Base-by-base conservation (phyloP, 768 basidiomycete species). In the Suillus americanus region DNA sequence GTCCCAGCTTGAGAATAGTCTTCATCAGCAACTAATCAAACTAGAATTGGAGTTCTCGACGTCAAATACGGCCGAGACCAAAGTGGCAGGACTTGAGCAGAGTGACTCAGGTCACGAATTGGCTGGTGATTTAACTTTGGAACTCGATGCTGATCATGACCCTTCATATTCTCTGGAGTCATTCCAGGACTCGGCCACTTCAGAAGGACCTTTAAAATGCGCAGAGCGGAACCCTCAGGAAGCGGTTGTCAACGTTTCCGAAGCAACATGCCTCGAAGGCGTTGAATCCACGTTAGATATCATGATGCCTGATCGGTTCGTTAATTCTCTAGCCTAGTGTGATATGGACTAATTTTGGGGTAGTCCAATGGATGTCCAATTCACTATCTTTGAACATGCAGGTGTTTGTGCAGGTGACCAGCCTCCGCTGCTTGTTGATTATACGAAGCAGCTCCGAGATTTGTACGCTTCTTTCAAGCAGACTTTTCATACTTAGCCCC, bases 281-380 rank as follows among this genome's bases (percentile, higher is more conserved):
- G 72, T 66, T 46, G 80, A 82, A 66, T 73, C 68, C 43, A 73
- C 67, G 9, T 35, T 87, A 40, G 80, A 87, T 70, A 53, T 89
- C 23, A 77, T 87, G 80, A 74, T 88, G 68, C 87, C 87, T 46
- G 82, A 87, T 69, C 81, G 86, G 88, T 86, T 59, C 64, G 70
- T 69, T 23, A 53, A 20, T 23, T 38, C 40, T 62, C n/a, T 8
- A 43, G 45, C 41, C n/a, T 10, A 43, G 45, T 48, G 25, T 59
- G 40, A 18, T 59, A 62, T 70, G 55, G 69, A 30, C 51, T 40
- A 51, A 50, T 51, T 60, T 41, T 28, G 9, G 37, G 59, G 61
- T 64, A 89, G 87, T 28, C 81, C 85, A 14, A 80, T 87, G 79
- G 89, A 90, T 69, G 69, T 89, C 40, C 85, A 81, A 37, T 76